Evolutionary conservation across 1,139 yeast genomes (phyloP).

Genomic region (Hyphopichia wangnamkhiaoensis): DNA sequence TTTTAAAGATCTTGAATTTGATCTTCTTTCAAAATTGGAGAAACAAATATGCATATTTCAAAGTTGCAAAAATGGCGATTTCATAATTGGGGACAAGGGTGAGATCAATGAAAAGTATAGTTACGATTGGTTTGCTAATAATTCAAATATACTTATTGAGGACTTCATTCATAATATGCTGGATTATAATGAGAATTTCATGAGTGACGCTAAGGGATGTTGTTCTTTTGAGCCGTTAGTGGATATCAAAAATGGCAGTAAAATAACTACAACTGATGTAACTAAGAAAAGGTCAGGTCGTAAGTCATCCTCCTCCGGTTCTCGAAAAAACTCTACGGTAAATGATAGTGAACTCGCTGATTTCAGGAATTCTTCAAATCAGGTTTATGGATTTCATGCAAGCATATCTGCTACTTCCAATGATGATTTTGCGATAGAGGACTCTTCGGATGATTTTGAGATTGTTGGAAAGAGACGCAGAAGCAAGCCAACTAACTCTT

Average conservation of each 20-base stretch:
- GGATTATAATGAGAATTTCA: constrained; percentile 50
- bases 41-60: constrained; percentile 26
- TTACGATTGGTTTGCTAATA: constrained; percentile 21
- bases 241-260: constrained; percentile 34
- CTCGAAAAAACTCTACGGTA: constrained; percentile 31
- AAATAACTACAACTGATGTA: constrained; percentile 11
- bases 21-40: constrained; percentile 30
- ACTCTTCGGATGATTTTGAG: constrained; percentile 31
- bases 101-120: constrained; percentile 11
- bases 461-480: constrained; percentile 21
- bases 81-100: constrained; percentile 17
- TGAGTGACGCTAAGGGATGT: constrained; percentile 45
- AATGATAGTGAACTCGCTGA: constrained; percentile 21
- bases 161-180: constrained; percentile 34
- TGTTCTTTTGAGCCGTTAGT: constrained; percentile 49
- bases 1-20: constrained; percentile 29
- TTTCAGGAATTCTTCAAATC: constrained; percentile 18
- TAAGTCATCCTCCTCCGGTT: constrained; percentile 13
- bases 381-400: background rate
- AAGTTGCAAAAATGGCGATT: constrained; percentile 27
- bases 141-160: constrained; percentile 23
- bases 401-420: background rate
- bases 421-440: constrained; percentile 25
- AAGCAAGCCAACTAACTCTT: constrained; percentile 10
- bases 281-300: constrained; percentile 17